These are phyloP conservation scores for Hypoxylon sp. DNA, from an alignment of 2,329 filamentous ascomycete genomes.

Conservation along the genomic window DNA sequence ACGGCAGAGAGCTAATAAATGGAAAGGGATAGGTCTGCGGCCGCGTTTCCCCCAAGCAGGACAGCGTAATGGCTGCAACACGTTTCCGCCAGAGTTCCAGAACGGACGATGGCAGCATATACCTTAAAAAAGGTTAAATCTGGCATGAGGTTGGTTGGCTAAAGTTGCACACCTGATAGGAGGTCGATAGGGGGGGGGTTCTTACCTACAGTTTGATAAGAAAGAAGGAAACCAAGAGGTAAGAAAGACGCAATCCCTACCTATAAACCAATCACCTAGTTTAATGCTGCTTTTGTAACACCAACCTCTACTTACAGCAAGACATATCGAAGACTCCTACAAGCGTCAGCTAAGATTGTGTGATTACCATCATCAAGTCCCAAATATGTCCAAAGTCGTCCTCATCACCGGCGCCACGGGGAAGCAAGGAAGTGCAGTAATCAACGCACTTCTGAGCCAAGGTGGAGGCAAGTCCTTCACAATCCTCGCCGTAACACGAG, in stretches of 20 bases:
- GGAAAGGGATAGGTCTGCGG: too few species aligned
- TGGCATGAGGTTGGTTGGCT: conserved; percentile 12
- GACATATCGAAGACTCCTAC: neutral
- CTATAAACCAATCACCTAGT: conserved; percentile 15
- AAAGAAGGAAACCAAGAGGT: conserved; percentile 22
- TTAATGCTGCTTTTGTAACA: conserved; percentile 6
- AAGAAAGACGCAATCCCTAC: conserved; percentile 18
- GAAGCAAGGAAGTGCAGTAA: conserved; percentile 60
- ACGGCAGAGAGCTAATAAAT: conserved; percentile 38
- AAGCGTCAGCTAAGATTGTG: neutral
- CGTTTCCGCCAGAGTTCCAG: conserved; percentile 25
- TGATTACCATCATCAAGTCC: neutral
- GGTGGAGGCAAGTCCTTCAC: conserved; percentile 38
- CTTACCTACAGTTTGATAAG: conserved; percentile 20
- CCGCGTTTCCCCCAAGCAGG: conserved; percentile 19
- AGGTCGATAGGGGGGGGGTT: conserved; percentile 3
- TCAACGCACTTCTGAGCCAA: conserved; percentile 55
- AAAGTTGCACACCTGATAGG: conserved; percentile 10
- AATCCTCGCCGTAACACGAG: conserved; percentile 71
- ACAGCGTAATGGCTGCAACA: conserved; percentile 16
- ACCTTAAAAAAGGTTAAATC: conserved; percentile 24
- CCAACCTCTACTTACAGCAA: neutral
- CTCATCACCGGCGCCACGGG: conserved; percentile 62
- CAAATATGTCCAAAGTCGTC: conserved; percentile 50
- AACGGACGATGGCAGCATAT: conserved; percentile 21